A percentile compares a stretch with the other conserved stretches of the same genome.
These are phyloP conservation scores for Elsinoe ampelina DNA, from an alignment of 2,329 filamentous ascomycete species.

Conservation along the genomic window DNA sequence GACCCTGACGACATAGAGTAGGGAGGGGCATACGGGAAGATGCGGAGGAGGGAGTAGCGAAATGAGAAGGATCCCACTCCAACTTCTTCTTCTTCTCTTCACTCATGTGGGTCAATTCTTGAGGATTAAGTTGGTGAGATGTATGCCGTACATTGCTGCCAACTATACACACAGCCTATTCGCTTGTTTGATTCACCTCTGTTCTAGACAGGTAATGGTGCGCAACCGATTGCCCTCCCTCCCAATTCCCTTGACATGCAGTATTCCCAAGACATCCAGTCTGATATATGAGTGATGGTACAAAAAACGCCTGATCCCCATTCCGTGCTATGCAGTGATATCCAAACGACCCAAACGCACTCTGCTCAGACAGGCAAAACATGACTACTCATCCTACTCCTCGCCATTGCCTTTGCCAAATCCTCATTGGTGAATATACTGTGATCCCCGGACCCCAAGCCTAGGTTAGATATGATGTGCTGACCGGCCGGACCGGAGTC, in stretches of 20 bases:
- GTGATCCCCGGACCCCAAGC: constrained; percentile 19
- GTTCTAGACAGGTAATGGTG: background rate
- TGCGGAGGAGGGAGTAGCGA: background rate
- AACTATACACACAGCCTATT: background rate
- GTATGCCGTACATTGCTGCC: constrained; percentile 8
- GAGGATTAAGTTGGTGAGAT: background rate
- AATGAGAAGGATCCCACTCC: background rate
- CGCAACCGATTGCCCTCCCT: background rate
- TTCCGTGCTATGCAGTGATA: constrained; percentile 4
- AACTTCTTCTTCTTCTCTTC: background rate
- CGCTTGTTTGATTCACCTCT: background rate
- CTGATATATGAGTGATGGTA: background rate
- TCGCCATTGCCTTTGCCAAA: constrained; percentile 35
- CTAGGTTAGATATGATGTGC: constrained; percentile 13
- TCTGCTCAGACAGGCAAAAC: background rate
- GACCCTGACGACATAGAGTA: background rate
- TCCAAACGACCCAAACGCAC: background rate
- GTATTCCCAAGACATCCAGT: background rate
- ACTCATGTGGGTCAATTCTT: background rate
- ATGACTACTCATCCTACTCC: constrained; percentile 21
- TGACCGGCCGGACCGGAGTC: constrained; percentile 13
- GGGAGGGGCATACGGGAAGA: background rate
- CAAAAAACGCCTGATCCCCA: background rate
- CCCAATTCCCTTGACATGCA: background rate
- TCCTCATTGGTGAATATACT: constrained; percentile 37